Evolutionary conservation across 192 early-diverging fungal genomes (phyloP).

Genomic region (Coemansia brasiliensis): DNA sequence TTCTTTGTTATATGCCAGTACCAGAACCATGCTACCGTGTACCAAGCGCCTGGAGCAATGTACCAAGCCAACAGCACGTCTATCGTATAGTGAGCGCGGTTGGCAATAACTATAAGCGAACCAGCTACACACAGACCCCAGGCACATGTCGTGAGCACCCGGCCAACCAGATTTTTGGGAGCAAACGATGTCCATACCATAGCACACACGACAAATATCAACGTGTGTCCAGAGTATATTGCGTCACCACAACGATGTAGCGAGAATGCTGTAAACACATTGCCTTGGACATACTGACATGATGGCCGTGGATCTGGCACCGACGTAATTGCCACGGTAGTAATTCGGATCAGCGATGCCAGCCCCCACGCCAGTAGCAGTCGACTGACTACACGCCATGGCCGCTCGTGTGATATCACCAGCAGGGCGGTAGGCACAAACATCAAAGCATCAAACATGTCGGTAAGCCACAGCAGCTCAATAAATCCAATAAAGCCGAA

Average conservation of each 20-base stretch:
- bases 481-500: conserved; percentile 61
- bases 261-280: conserved; percentile 61
- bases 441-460: conserved; percentile 61
- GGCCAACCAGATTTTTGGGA: conserved; percentile 49
- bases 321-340: conserved; percentile 67
- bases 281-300: conserved; percentile 58
- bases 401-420: conserved; percentile 57
- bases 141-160: conserved; percentile 40
- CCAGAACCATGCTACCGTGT: conserved; percentile 58
- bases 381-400: conserved; percentile 59
- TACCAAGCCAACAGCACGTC: conserved; percentile 66
- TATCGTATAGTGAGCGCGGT: conserved; percentile 64
- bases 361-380: conserved; percentile 56
- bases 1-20: conserved; percentile 53
- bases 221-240: conserved; percentile 67
- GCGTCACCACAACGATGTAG: conserved; percentile 66
- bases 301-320: conserved; percentile 62
- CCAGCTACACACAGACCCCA: conserved; percentile 59
- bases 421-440: conserved; percentile 58
- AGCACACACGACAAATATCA: conserved; percentile 62
- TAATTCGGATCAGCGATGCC: conserved; percentile 60
- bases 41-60: conserved; percentile 57
- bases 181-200: conserved; percentile 63
- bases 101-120: conserved; percentile 61
- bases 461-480: conserved; percentile 60